phyloP scores from a whole-genome alignment of 2,329 filamentous ascomycete species.

The Curvularia verruculosa region DNA sequence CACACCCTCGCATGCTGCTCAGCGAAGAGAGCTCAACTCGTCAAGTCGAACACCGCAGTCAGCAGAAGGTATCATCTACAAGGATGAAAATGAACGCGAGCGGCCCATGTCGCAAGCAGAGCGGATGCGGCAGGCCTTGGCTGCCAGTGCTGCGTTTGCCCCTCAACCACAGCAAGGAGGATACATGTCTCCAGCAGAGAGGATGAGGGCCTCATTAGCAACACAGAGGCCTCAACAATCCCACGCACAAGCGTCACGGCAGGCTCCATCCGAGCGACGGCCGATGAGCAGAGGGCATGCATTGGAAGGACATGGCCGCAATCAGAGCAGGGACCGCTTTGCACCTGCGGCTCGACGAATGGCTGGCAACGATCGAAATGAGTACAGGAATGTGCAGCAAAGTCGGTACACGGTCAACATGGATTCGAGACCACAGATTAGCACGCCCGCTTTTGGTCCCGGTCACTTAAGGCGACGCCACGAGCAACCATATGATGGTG shows the following conservation, averaged over 20 bases:
- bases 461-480: slow-evolving; percentile 37
- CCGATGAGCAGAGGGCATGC: slow-evolving; percentile 20
- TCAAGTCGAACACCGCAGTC: slow-evolving; percentile 41
- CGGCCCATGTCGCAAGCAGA: slow-evolving; percentile 35
- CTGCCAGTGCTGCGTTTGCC: slow-evolving; percentile 22
- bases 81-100: slow-evolving; percentile 27
- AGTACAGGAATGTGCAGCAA: slow-evolving; percentile 16
- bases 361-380: slow-evolving; percentile 6
- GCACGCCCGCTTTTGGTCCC: slow-evolving; percentile 35
- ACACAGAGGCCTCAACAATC: slow-evolving; percentile 12
- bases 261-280: slow-evolving; percentile 21
- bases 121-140: slow-evolving; percentile 35
- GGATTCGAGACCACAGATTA: slow-evolving; percentile 35
- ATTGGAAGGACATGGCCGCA: slow-evolving; percentile 26
- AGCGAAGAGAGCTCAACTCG: slow-evolving; percentile 42
- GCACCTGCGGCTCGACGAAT: slow-evolving; percentile 14
- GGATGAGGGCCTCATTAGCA: slow-evolving; percentile 20
- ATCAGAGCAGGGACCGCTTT: slow-evolving; percentile 27
- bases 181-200: slow-evolving; percentile 26
- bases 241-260: slow-evolving; percentile 20
- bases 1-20: slow-evolving; percentile 26
- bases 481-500: slow-evolving; percentile 21
- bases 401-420: slow-evolving; percentile 41
- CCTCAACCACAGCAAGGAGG: slow-evolving; percentile 22
- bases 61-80: slow-evolving; percentile 38